Base-by-base conservation (phyloP, 2,329 filamentous ascomycete species). In the Aspergillus proliferans region DNA sequence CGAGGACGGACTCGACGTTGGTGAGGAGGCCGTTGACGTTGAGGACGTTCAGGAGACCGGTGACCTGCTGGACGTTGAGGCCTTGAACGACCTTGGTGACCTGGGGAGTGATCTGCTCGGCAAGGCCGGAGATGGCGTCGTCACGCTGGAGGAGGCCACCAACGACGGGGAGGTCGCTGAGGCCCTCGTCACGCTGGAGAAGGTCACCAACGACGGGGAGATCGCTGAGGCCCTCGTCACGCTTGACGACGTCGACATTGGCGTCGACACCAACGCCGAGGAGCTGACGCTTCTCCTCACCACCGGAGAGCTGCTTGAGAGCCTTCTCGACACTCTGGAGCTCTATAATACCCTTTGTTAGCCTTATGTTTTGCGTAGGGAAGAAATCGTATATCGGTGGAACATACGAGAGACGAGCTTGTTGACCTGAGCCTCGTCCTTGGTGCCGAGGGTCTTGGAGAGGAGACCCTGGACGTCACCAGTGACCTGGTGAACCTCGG, bases 1-100 rank as follows among this genome's bases (percentile, higher is more conserved):
- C 30, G 15, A 52, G 51, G 2, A 46, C 30, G 36, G 42, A 49
- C 38, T 60, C 52, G 6, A 50, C 58, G 6, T 57, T 56, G 14
- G 39, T 34, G 9, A 47, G 19, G 43, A 26, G 9, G 18, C 28
- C 49, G 30, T 43, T 47, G 18, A 46, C 44, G 39, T 39, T 14
- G n/a, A 47, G 41, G 28, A 19, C 39, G 43, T 47, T 19, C 18
- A 48, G 26, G 24, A 51, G 34, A 30, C 41, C 46, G 19, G 21
- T 46, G 26, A 47, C 40, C 18, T 34, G 12, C 26, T 39, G 22
- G 15, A 22, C 26, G 14, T 38, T 18, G 34, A 41, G 36, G n/a
- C n/a, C n/a, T 5, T 19, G 6, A n/a, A 38, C 7, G 34, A 38
- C n/a, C 34, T 38, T 19, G 12, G 19, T 43, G 19, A 43, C 18